A percentile compares a stretch with the other conserved stretches of the same genome.
Evolutionary conservation across 176 grass and related monocot species (phyloP).

Genomic region (Areca catechu): DNA sequence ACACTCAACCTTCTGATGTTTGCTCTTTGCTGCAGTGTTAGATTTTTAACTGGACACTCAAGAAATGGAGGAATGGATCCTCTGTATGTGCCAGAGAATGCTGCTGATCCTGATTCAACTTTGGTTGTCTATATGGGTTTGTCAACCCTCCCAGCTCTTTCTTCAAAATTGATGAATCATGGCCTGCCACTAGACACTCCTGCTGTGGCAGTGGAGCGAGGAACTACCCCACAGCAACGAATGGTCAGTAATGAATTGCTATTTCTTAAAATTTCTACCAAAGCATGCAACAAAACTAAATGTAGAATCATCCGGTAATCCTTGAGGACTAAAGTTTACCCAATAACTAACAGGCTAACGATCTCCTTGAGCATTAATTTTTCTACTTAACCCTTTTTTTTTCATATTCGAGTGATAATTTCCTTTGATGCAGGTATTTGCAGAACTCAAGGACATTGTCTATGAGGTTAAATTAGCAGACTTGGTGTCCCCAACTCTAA

Average conservation of each 20-base stretch:
- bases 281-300: too few relatives aligned
- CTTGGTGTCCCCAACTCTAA: slow-evolving; percentile 76
- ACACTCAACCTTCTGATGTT: background rate
- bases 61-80: slow-evolving; percentile 93
- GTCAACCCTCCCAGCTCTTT: slow-evolving; percentile 60
- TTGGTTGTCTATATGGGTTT: too few relatives aligned
- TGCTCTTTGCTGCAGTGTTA: slow-evolving; percentile 50
- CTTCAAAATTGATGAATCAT: slow-evolving; percentile 75
- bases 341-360: too few relatives aligned
- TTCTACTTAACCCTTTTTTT: too few relatives aligned
- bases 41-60: slow-evolving; percentile 90
- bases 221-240: slow-evolving; percentile 80
- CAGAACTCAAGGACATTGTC: slow-evolving; percentile 59
- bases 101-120: slow-evolving; percentile 46
- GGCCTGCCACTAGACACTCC: slow-evolving; percentile 70
- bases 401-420: background rate
- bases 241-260: slow-evolving; percentile 28
- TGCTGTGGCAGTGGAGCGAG: slow-evolving; percentile 77
- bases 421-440: slow-evolving; percentile 50
- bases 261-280: background rate
- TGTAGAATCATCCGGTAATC: too few relatives aligned
- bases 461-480: slow-evolving; percentile 57
- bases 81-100: slow-evolving; percentile 36
- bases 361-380: too few relatives aligned
- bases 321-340: too few relatives aligned